Evolutionary conservation across 192 early-diverging fungal genomes (phyloP).

Genomic region (Diversispora eburnea): DNA sequence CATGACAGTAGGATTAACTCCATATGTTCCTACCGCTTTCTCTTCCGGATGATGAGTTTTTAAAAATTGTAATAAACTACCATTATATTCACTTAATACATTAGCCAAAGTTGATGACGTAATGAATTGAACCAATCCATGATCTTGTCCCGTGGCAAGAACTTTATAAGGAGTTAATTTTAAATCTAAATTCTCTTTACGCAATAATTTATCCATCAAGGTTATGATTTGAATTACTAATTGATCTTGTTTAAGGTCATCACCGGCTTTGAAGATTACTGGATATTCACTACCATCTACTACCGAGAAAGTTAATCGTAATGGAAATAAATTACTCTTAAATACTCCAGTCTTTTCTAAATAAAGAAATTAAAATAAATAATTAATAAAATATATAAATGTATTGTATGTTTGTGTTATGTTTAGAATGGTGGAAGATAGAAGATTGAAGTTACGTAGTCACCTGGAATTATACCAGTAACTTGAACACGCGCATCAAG

Average conservation of each 20-base stretch:
- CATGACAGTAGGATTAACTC: slow-evolving; percentile 74
- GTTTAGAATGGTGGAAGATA: too few relatives aligned
- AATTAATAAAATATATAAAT: neutral
- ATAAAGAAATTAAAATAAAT: neutral
- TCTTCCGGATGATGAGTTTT: slow-evolving; percentile 68
- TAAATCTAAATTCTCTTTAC: slow-evolving; percentile 95
- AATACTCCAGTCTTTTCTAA: slow-evolving; percentile 82
- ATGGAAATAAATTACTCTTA: slow-evolving; percentile 85
- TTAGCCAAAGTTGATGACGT: slow-evolving; percentile 84
- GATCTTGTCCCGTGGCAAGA: slow-evolving; percentile 90
- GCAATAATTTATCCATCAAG: slow-evolving; percentile 92
- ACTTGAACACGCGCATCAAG: slow-evolving; percentile 88
- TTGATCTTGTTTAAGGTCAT: slow-evolving; percentile 98
- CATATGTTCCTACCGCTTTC: slow-evolving; percentile 53
- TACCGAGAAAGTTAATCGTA: slow-evolving; percentile 82
- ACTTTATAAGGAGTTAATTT: slow-evolving; percentile 93
- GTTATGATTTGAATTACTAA: slow-evolving; percentile 96
- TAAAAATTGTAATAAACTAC: slow-evolving; percentile 79
- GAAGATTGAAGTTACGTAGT: too few relatives aligned
- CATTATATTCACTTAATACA: slow-evolving; percentile 82
- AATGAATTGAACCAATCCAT: slow-evolving; percentile 95
- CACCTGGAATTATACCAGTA: slow-evolving; percentile 80
- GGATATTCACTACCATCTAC: slow-evolving; percentile 86
- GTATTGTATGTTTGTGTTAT: neutral
- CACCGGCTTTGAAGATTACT: slow-evolving; percentile 96